Percentiles rank a stretch among this genome's conserved stretches.
Conservation (phyloP, 257 asterid species). For the Craterostigma plantagineum region DNA sequence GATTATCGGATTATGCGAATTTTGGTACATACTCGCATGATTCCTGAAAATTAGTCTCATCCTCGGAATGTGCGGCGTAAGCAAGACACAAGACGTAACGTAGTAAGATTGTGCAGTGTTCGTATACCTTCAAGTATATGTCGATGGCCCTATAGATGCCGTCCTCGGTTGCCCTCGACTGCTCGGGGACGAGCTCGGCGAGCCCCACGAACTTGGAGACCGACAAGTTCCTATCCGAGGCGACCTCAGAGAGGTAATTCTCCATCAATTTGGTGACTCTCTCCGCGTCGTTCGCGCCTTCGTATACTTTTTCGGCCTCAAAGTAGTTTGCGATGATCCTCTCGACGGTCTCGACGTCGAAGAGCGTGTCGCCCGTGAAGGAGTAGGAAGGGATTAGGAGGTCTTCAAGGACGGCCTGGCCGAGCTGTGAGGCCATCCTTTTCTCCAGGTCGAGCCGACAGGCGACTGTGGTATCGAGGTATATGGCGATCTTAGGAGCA, state of each 20-base stretch:
- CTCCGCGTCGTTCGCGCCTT: neutral
- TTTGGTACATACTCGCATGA: no score
- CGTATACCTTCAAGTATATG: neutral
- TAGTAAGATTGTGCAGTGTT: neutral
- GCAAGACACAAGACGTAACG: neutral
- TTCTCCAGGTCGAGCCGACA: conserved; percentile 5
- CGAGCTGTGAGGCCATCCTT: neutral
- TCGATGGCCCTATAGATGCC: conserved; percentile 5
- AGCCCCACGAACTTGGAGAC: neutral
- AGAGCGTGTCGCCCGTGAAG: neutral
- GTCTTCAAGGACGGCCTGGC: conserved; percentile 1
- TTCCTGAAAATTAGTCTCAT: no score
- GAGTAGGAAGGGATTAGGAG: conserved; percentile 1
- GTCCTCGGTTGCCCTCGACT: neutral
- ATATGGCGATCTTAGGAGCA: neutral
- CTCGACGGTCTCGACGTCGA: conserved; percentile 1
- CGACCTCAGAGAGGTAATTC: conserved; percentile 2
- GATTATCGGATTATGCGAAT: no score
- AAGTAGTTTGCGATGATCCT: conserved; percentile 1
- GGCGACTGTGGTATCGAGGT: neutral
- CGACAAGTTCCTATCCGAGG: conserved; percentile 1
- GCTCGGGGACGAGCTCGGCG: neutral
- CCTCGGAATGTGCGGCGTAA: neutral
- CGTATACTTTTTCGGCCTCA: neutral
- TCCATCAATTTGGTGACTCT: conserved; percentile 4